Conservation (phyloP, 306 rosid species). For the Psophocarpus tetragonolobus region DNA sequence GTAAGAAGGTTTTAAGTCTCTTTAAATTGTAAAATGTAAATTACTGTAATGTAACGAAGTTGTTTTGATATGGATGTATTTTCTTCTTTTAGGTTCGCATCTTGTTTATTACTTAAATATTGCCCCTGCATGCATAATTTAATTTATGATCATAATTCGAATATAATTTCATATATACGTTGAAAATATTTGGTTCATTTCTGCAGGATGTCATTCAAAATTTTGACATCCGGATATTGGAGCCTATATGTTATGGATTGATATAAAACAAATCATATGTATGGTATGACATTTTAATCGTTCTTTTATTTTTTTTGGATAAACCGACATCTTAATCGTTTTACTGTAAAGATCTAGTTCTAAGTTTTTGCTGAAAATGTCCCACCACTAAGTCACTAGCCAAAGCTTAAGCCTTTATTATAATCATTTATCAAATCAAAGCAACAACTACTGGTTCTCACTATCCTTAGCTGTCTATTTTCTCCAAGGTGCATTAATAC, state of each 20-base stretch:
- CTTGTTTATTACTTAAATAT: no score
- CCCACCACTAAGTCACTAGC: conserved; percentile 56
- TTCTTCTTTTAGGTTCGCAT: not conserved
- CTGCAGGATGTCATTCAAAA: no score
- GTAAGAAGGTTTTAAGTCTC: conserved; percentile 10
- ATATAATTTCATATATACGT: not conserved
- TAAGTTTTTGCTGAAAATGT: conserved; percentile 32
- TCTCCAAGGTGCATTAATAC: conserved; percentile 8
- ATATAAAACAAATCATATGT: not conserved
- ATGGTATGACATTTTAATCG: conserved; percentile 36
- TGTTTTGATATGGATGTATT: not conserved
- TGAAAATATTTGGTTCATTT: not conserved
- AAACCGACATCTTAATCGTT: conserved; percentile 37
- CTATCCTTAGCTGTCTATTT: conserved; percentile 3
- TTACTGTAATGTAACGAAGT: not conserved
- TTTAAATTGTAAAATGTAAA: conserved; percentile 20
- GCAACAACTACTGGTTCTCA: conserved; percentile 13
- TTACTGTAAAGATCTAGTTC: conserved; percentile 1
- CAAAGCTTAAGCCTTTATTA: conserved; percentile 38
- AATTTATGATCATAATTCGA: not conserved
- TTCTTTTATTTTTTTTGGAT: no score
- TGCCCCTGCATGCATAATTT: not conserved
- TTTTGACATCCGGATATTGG: not conserved
- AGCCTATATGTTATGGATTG: not conserved
- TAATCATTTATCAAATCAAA: conserved; percentile 13